These are phyloP conservation scores for Euphorbia celastroides DNA, from an alignment of 441 rosid species.

Conservation along the genomic window DNA sequence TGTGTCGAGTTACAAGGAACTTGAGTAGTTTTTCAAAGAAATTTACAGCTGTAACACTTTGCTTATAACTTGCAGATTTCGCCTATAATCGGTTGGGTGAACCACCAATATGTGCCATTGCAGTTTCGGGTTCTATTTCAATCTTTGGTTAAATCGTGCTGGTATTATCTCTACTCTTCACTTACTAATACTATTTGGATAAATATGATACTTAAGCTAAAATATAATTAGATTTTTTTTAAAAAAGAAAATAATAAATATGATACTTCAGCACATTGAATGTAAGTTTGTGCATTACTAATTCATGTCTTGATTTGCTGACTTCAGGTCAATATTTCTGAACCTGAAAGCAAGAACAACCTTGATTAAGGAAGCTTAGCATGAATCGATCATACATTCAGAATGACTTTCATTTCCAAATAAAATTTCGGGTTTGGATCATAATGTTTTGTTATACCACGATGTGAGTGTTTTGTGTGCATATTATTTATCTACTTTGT, in stretches of 20 bases:
- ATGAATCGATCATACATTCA: background rate
- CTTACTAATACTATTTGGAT: constrained; percentile 3
- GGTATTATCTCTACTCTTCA: constrained; percentile 36
- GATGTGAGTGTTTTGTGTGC: too few relatives aligned
- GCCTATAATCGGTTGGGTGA: constrained; percentile 84
- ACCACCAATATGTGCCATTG: constrained; percentile 68
- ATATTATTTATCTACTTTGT: too few relatives aligned
- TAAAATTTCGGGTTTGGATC: background rate
- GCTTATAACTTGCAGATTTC: constrained; percentile 58
- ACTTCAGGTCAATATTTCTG: constrained; percentile 54
- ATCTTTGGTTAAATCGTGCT: constrained; percentile 69
- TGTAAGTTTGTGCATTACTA: background rate
- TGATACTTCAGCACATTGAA: background rate
- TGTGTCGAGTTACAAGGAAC: too few relatives aligned
- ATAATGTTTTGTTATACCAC: background rate
- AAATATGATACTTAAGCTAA: background rate
- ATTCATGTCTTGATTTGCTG: background rate
- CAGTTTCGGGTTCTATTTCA: constrained; percentile 80
- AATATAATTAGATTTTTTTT: too few relatives aligned
- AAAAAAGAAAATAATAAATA: too few relatives aligned
- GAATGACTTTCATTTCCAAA: background rate
- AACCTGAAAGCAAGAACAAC: constrained; percentile 64
- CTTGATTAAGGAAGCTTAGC: constrained; percentile 43
- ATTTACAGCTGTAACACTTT: background rate
- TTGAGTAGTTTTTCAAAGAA: background rate